A percentile compares a stretch with the other conserved stretches of the same genome.
Evolutionary conservation across 495 filamentous ascomycete species (phyloP).

Genomic region (Haplographium delicatum): DNA sequence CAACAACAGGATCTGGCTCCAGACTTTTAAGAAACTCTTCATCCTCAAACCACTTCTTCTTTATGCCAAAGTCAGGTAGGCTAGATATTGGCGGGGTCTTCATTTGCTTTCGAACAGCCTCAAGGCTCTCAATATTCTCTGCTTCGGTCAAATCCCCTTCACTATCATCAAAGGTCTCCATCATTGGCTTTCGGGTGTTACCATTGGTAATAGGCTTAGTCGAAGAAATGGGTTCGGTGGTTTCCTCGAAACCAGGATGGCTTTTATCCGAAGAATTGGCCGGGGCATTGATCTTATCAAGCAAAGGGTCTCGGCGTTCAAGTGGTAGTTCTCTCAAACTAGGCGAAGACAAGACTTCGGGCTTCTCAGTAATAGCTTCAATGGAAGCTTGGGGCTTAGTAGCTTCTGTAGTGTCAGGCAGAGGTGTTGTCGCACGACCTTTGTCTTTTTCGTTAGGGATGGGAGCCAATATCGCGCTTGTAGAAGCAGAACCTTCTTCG

Average conservation of each 20-base stretch:
- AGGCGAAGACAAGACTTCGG: too few relatives aligned
- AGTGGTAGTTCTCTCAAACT: too few relatives aligned
- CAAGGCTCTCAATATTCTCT: constrained; percentile 38
- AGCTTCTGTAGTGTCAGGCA: too few relatives aligned
- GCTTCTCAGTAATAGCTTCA: too few relatives aligned
- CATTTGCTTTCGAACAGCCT: constrained; percentile 39
- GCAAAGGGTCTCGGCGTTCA: too few relatives aligned
- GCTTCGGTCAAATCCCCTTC: constrained; percentile 57
- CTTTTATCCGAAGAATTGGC: too few relatives aligned
- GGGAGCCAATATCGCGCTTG: neutral
- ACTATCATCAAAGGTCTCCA: constrained; percentile 21
- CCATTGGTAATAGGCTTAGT: neutral
- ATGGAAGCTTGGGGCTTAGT: too few relatives aligned
- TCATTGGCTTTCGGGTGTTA: neutral
- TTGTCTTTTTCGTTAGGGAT: neutral
- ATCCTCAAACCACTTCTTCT: constrained; percentile 41
- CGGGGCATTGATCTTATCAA: too few relatives aligned
- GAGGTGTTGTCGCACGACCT: neutral
- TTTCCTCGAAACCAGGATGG: too few relatives aligned
- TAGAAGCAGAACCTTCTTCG: constrained; percentile 22
- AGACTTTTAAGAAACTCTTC: constrained; percentile 28
- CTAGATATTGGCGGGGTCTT: constrained; percentile 39
- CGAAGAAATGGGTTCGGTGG: too few relatives aligned
- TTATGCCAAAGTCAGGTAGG: constrained; percentile 36
- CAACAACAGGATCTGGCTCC: constrained; percentile 3